Conservation (phyloP, 2,329 filamentous ascomycete genomes). For the Claviceps capensis region DNA sequence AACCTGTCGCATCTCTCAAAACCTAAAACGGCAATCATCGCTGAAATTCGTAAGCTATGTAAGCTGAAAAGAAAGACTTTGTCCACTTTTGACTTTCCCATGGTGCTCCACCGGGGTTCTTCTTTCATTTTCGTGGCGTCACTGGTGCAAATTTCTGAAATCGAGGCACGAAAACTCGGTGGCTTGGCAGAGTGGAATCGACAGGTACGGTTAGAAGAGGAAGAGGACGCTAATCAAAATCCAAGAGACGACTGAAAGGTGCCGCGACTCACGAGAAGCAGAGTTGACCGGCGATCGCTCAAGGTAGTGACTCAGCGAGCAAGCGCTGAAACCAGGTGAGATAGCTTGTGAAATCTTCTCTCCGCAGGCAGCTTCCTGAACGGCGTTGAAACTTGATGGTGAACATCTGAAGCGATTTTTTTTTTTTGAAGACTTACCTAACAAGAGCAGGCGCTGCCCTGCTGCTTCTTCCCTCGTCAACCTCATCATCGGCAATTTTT, state of each 20-base stretch:
- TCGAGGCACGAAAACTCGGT: neutral
- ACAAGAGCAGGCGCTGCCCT: too few relatives aligned
- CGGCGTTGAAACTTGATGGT: too few relatives aligned
- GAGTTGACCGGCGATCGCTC: neutral
- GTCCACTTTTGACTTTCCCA: neutral
- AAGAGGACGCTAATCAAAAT: neutral
- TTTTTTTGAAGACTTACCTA: too few relatives aligned
- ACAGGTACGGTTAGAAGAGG: neutral
- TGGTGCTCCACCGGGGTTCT: neutral
- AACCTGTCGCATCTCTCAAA: neutral
- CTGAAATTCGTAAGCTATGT: neutral
- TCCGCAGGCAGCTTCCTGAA: neutral
- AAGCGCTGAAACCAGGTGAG: neutral
- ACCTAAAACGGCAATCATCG: neutral
- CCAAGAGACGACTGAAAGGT: neutral
- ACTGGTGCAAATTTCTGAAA: neutral
- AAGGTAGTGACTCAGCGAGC: neutral
- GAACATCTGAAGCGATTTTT: too few relatives aligned
- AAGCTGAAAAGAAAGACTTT: neutral
- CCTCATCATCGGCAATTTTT: too few relatives aligned
- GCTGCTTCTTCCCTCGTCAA: too few relatives aligned
- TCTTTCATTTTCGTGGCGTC: neutral
- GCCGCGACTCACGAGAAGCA: neutral
- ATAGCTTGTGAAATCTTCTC: neutral
- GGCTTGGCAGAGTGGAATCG: neutral